phyloP scores from a whole-genome alignment of 768 basidiomycete genomes.

The Polyporus arcularius region DNA sequence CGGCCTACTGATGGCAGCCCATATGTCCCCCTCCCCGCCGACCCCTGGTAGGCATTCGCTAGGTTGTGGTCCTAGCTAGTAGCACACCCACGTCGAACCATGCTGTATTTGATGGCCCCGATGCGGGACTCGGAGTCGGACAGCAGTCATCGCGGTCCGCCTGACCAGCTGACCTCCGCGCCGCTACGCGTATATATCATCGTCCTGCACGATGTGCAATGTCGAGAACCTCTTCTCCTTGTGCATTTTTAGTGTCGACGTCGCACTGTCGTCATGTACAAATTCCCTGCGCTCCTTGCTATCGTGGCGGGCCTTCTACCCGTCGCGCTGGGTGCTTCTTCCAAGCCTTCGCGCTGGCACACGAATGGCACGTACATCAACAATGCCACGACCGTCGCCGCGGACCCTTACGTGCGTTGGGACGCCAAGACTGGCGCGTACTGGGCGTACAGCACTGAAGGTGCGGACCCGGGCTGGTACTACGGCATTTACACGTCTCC shows the following conservation, averaged over 20 bases:
- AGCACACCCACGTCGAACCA: neutral
- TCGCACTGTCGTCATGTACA: neutral
- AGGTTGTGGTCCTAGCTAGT: neutral
- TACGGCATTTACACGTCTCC: conserved; percentile 8
- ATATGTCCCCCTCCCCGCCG: neutral
- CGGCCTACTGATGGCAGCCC: neutral
- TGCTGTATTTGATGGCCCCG: no score
- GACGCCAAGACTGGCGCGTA: conserved; percentile 1
- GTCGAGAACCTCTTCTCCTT: neutral
- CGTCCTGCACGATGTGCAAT: neutral
- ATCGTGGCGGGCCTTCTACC: neutral
- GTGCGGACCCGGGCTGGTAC: conserved; percentile 7
- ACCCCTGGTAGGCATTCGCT: neutral
- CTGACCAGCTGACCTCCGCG: neutral
- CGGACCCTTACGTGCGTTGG: conserved; percentile 5
- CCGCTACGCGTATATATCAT: neutral
- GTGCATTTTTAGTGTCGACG: neutral
- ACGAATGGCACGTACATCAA: conserved; percentile 7
- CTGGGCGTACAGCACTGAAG: conserved; percentile 10
- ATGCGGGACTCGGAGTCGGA: no score
- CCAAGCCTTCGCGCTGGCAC: neutral
- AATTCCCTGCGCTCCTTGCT: neutral
- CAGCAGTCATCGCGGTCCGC: neutral
- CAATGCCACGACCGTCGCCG: neutral
- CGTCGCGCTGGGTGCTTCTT: neutral